These are phyloP conservation scores for Striga asiatica DNA, from an alignment of 257 asterid species.

Conservation along the genomic window DNA sequence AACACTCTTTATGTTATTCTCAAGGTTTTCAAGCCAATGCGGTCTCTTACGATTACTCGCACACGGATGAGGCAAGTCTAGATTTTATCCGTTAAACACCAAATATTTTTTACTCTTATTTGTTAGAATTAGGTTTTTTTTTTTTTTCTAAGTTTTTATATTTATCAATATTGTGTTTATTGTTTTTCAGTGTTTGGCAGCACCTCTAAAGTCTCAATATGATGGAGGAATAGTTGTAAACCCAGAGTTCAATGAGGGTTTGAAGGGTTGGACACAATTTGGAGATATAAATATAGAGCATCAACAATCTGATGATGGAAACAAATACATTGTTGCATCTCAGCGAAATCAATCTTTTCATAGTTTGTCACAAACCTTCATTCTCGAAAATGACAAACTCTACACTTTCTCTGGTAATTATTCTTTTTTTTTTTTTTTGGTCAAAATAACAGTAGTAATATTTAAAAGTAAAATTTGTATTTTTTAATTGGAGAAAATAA, in stretches of 20 bases:
- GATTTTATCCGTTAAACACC: background rate
- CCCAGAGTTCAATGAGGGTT: slow-evolving; percentile 42
- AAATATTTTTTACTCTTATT: background rate
- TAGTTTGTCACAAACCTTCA: slow-evolving; percentile 31
- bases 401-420: slow-evolving; percentile 53
- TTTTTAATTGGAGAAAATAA: too few species aligned
- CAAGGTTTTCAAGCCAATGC: slow-evolving; percentile 21
- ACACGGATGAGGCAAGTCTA: slow-evolving; percentile 28
- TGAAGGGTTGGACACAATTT: slow-evolving; percentile 39
- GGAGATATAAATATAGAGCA: slow-evolving; percentile 24
- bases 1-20: background rate
- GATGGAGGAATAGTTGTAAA: slow-evolving; percentile 52
- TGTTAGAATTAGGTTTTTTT: too few species aligned
- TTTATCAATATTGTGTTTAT: too few species aligned
- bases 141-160: too few species aligned
- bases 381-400: slow-evolving; percentile 27
- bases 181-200: slow-evolving; percentile 45
- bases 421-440: background rate
- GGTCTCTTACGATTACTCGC: slow-evolving; percentile 23
- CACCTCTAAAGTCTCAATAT: slow-evolving; percentile 42
- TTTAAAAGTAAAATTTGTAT: background rate
- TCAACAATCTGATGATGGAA: background rate
- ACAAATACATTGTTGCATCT: background rate
- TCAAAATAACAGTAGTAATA: background rate
- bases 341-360: background rate